Conservation (phyloP, 1,139 yeast genomes). For the Chernovozyma sophiae-reginae region DNA sequence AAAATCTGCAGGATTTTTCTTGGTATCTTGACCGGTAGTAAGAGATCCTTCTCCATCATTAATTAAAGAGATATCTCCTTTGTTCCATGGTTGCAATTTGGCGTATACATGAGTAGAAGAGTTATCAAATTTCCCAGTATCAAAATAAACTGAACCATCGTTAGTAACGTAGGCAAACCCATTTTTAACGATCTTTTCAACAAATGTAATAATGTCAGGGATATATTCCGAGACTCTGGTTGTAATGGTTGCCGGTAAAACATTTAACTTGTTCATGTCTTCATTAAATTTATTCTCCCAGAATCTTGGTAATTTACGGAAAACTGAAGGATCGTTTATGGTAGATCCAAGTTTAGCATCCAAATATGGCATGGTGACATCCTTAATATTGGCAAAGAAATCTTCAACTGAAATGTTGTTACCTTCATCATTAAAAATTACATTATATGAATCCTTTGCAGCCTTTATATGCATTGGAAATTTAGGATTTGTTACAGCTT, state of each 20-base stretch:
- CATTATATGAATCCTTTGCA: conserved; percentile 48
- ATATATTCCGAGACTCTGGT: conserved; percentile 97
- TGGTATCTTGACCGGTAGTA: conserved; percentile 44
- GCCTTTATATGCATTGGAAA: conserved; percentile 82
- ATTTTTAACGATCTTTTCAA: conserved; percentile 64
- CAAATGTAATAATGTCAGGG: conserved; percentile 84
- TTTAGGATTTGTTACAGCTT: conserved; percentile 64
- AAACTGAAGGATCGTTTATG: conserved; percentile 80
- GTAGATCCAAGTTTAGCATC: conserved; percentile 70
- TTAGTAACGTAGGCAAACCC: conserved; percentile 81
- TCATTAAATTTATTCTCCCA: conserved; percentile 85
- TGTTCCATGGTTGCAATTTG: conserved; percentile 97
- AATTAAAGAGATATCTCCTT: conserved; percentile 79
- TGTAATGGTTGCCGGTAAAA: conserved; percentile 76
- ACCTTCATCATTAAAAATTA: conserved; percentile 24
- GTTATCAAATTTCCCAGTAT: conserved; percentile 76
- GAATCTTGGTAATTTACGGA: conserved; percentile 75
- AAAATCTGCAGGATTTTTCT: conserved; percentile 78
- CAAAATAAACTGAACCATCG: conserved; percentile 95
- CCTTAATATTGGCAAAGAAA: conserved; percentile 56
- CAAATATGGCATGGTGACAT: conserved; percentile 67
- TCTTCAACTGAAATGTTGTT: conserved; percentile 12
- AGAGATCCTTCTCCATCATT: conserved; percentile 96
- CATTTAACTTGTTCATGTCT: conserved; percentile 84
- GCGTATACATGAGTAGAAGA: conserved; percentile 78